Conservation (phyloP, 805 yeast species). For the Kluyveromyces siamensis region DNA sequence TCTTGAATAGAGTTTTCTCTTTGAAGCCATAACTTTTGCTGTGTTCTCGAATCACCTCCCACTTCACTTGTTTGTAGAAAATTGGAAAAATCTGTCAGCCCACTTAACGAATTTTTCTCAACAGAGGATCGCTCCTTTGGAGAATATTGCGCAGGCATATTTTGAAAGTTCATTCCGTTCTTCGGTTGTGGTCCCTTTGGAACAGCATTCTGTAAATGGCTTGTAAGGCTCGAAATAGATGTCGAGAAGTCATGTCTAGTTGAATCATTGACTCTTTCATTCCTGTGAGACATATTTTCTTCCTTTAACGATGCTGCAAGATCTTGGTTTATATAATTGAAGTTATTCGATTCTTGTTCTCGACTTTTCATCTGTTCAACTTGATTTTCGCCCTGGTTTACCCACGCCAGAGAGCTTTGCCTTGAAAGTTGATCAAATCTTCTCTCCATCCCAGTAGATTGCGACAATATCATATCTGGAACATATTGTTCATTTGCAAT, state of each 20-base stretch:
- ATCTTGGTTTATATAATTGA: conserved; percentile 12
- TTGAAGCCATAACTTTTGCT: conserved; percentile 77
- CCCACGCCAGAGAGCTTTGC: conserved; percentile 15
- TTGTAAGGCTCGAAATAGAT: conserved; percentile 26
- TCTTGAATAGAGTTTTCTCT: conserved; percentile 66
- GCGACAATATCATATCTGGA: conserved; percentile 40
- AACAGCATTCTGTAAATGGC: conserved; percentile 19
- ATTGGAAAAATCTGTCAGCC: conserved; percentile 29
- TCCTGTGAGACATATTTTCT: background rate
- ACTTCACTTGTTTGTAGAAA: conserved; percentile 31
- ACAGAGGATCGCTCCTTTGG: background rate
- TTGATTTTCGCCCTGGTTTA: background rate
- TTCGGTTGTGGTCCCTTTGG: conserved; percentile 7
- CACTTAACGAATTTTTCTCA: background rate
- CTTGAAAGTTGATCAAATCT: conserved; percentile 28
- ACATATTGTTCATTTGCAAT: conserved; percentile 26
- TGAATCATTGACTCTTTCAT: background rate
- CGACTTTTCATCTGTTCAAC: conserved; percentile 3
- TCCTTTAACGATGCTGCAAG: conserved; percentile 5
- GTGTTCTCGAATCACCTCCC: conserved; percentile 59
- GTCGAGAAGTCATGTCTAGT: conserved; percentile 17
- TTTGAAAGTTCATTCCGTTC: background rate
- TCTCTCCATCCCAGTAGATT: conserved; percentile 43
- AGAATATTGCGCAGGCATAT: background rate
- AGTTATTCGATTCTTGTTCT: conserved; percentile 6